Evolutionary conservation across 352 stramenopile species (phyloP), one percentile per base, ranked within the genome.

Genomic region (Globisporangium nagaii): DNA sequence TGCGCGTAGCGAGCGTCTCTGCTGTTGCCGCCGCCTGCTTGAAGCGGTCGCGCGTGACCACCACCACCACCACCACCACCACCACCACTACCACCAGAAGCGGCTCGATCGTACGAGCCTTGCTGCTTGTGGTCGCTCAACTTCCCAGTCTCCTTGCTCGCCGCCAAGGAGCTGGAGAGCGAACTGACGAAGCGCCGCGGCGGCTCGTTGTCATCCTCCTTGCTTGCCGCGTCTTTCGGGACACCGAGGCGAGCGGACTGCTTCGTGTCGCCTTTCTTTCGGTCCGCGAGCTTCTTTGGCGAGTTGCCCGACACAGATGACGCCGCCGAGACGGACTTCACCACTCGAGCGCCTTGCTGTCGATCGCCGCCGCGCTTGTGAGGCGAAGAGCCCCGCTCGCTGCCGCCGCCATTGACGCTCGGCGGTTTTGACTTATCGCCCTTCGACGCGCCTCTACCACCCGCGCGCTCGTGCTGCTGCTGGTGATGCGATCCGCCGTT

Each of bases 131-230:
- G 46, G 17, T 66, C 56, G 9, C 40, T 60, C 7, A 58, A 9
- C 1, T 41, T 46, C n/a, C 37, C 34, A 27, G 37, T 32, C 24
- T 70, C 41, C 8, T 62, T 63, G 35, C 5, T 61, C 46, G 19
- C 31, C n/a, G n/a, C n/a, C n/a, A n/a, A n/a, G n/a, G n/a, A n/a
- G n/a, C n/a, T 10, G 76, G 53, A 1, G 68, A 73, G 19, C 19
- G 65, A 80, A 39, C 73, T 80, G 20, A 66, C 61, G 53, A 79
- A 76, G 6, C 15, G 7, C 19, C 30, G 28, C 24, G 45, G 37
- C 30, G 24, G 36, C 5, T 19, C 44, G 30, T 42, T 30, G 28
- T 37, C 52, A 10, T 41, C 30, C 20, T 27, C 55, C 20, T 42
- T 41, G 28, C 12, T n/a, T n/a, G n/a, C 28, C 31, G 47, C 31